These are phyloP conservation scores for Climacium dendroides DNA, from an alignment of 225 moss, liverwort and hornwort species.

Conservation along the genomic window DNA sequence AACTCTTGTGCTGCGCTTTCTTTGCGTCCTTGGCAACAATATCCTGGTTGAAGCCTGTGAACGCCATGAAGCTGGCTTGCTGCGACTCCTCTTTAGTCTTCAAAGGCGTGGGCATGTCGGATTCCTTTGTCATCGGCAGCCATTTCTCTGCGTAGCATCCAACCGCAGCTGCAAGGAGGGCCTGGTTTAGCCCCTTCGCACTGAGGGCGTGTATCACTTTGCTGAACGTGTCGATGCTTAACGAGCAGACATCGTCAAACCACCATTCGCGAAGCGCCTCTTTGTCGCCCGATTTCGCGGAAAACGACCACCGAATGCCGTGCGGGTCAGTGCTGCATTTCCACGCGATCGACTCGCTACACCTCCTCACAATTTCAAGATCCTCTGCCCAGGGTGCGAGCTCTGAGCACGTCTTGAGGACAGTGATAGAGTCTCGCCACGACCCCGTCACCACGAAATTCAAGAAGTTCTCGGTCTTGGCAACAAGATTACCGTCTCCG, in stretches of 20 bases:
- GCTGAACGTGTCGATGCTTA: constrained; percentile 20
- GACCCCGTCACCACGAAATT: constrained; percentile 25
- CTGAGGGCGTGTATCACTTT: constrained; percentile 20
- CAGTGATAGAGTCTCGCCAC: constrained; percentile 27
- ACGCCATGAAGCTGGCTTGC: neutral
- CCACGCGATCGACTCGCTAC: constrained; percentile 37
- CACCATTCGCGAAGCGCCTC: constrained; percentile 25
- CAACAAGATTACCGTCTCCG: constrained; percentile 11
- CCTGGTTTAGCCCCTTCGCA: constrained; percentile 15
- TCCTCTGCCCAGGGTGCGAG: constrained; percentile 38
- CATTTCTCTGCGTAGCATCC: constrained; percentile 29
- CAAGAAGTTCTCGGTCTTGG: constrained; percentile 15
- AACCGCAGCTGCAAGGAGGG: constrained; percentile 10
- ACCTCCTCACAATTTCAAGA: constrained; percentile 29
- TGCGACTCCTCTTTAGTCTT: constrained; percentile 7
- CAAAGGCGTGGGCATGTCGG: neutral
- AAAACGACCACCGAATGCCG: constrained; percentile 24
- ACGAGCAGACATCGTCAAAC: constrained; percentile 24
- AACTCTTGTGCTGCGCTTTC: constrained; percentile 6
- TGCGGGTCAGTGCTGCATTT: constrained; percentile 36
- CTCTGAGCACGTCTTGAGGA: constrained; percentile 17
- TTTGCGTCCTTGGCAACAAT: constrained; percentile 4
- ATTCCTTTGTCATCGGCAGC: constrained; percentile 1
- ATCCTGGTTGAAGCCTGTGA: constrained; percentile 17
- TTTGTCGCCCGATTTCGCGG: neutral